Base-by-base conservation (phyloP, 768 basidiomycete species). In the Serendipita vermifera region DNA sequence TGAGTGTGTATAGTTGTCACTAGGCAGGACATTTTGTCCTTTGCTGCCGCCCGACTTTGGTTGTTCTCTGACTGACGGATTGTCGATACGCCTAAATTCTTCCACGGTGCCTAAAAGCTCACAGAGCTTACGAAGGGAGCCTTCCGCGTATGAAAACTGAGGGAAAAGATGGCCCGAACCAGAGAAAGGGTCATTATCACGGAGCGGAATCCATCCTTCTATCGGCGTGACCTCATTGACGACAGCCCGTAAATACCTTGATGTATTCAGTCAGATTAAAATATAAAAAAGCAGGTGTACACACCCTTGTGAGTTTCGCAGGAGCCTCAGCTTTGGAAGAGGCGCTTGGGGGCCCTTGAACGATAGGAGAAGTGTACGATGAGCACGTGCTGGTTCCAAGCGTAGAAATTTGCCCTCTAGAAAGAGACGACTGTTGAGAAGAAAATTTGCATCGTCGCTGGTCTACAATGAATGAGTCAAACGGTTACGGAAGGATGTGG, bases 311-410 rank as follows among this genome's bases (percentile, higher is more conserved):
- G 9, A 9, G 35, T n/a, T 36, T n/a, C 35, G 9, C 9, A 36
- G 9, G 35, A 36, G 35, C 9, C 35, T 9, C 35, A 36, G n/a
- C 9, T n/a, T 36, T 9, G 35, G 35, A 9, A n/a, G 9, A 9
- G 35, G 35, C 9, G 9, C 35, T n/a, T 11, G 14, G 17, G 6
- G 17, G 36, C 26, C 62, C 70, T 43, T 59, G 82, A 85, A 88
- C 24, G 87, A 88, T 54, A 90, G 71, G 56, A 85, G 71, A 20
- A 90, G 70, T 31, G 85, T 79, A 60, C 83, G 77, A 62, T 82
- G 83, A 13, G 85, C 84, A 58, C 85, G 77, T 13, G 87, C 87
- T 22, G 77, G 78, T 60, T 90, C 87, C 58, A 80, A 88, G 39
- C 87, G 86, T 60, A 90, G 70, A 57, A 73, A 72, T 38, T 85